phyloP scores from a whole-genome alignment of 192 early-diverging fungal species.

The Coemansia asiatica region DNA sequence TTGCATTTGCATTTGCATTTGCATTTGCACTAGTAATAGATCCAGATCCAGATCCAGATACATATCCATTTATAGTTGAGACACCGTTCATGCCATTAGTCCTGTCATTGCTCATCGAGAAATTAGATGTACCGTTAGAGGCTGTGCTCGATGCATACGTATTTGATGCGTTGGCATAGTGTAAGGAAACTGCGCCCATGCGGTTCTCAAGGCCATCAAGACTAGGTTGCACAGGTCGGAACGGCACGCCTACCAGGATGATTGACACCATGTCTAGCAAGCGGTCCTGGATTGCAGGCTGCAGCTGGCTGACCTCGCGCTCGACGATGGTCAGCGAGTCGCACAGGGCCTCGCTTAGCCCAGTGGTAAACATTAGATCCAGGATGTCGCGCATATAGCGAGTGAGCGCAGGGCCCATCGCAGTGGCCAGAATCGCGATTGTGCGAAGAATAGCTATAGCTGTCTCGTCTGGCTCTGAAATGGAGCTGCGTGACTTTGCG shows the following conservation, averaged over 20 bases:
- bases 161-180: slow-evolving; percentile 59
- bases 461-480: slow-evolving; percentile 52
- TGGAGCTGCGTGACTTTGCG: slow-evolving; percentile 51
- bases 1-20: no score
- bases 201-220: slow-evolving; percentile 16
- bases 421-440: slow-evolving; percentile 83
- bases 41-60: no score
- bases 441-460: slow-evolving; percentile 75
- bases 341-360: slow-evolving; percentile 79
- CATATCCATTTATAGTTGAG: no score
- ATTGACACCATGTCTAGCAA: slow-evolving; percentile 86
- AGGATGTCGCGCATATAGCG: slow-evolving; percentile 85
- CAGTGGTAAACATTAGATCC: slow-evolving; percentile 89
- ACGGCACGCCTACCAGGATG: slow-evolving; percentile 78
- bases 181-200: slow-evolving; percentile 22
- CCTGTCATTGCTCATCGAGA: background rate
- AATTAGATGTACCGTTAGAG: no score
- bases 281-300: slow-evolving; percentile 79
- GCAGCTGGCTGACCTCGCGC: slow-evolving; percentile 76
- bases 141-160: slow-evolving; percentile 19
- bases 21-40: no score
- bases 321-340: slow-evolving; percentile 78
- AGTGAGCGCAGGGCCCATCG: slow-evolving; percentile 87
- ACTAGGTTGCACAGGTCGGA: slow-evolving; percentile 72
- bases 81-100: slow-evolving; percentile 56